phyloP scores from a whole-genome alignment of 1,139 yeast species.

The Kodamaea sp. region DNA sequence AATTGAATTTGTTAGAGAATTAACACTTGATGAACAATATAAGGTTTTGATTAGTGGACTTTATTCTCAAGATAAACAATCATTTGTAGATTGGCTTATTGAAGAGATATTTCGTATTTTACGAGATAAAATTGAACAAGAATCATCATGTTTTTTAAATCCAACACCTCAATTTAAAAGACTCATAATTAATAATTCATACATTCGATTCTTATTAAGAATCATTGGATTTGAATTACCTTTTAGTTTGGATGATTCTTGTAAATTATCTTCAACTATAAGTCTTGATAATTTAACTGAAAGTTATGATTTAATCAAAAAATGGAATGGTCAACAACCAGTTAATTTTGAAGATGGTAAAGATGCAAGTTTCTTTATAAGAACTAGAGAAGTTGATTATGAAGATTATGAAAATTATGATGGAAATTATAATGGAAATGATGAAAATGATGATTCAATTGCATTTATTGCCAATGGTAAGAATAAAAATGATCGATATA shows the following conservation, averaged over 20 bases:
- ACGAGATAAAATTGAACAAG: slow-evolving; percentile 19
- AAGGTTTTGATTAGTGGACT: slow-evolving; percentile 50
- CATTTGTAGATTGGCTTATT: slow-evolving; percentile 42
- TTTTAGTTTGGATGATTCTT: slow-evolving; percentile 30
- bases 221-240: slow-evolving; percentile 40
- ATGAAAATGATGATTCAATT: slow-evolving; percentile 25
- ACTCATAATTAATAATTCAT: slow-evolving; percentile 34
- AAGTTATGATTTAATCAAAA: slow-evolving; percentile 24
- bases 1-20: slow-evolving; percentile 37
- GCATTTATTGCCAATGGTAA: slow-evolving; percentile 34
- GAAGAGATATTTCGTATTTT: slow-evolving; percentile 34
- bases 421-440: slow-evolving; percentile 16
- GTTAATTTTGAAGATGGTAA: slow-evolving; percentile 40
- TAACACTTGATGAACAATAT: slow-evolving; percentile 33
- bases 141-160: slow-evolving; percentile 13
- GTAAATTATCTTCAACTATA: slow-evolving; percentile 23
- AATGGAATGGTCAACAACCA: slow-evolving; percentile 33
- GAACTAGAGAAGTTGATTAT: slow-evolving; percentile 23
- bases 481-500: slow-evolving; percentile 14
- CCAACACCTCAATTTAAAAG: slow-evolving; percentile 21
- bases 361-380: slow-evolving; percentile 35
- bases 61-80: slow-evolving; percentile 41
- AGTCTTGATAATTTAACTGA: slow-evolving; percentile 20
- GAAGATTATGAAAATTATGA: slow-evolving; percentile 19
- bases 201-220: slow-evolving; percentile 31